Evolutionary conservation across 106 monocot genomes (phyloP).

Genomic region (Vanilla planifolia): DNA sequence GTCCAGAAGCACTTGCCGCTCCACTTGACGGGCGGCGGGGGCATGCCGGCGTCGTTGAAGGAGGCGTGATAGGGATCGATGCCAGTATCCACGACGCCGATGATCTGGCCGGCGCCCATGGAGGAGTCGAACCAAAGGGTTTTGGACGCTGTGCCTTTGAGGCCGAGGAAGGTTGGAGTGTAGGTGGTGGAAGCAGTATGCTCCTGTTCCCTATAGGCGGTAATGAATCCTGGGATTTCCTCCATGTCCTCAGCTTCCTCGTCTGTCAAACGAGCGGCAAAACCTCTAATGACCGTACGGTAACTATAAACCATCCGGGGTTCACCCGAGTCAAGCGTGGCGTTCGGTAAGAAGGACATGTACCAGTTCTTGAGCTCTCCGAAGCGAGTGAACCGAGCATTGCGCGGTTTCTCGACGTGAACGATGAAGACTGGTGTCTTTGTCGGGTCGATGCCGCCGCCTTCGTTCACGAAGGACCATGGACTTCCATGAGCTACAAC

Average conservation of each 20-base stretch:
- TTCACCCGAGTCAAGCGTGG: background rate
- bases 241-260: slow-evolving; percentile 22
- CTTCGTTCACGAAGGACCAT: background rate
- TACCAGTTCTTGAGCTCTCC: slow-evolving; percentile 3
- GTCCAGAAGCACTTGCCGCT: slow-evolving; percentile 13
- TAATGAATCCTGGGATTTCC: slow-evolving; percentile 24
- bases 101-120: slow-evolving; percentile 26
- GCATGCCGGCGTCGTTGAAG: slow-evolving; percentile 19
- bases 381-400: background rate
- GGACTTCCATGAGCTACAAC: background rate
- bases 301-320: slow-evolving; percentile 10
- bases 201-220: slow-evolving; percentile 19
- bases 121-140: slow-evolving; percentile 12
- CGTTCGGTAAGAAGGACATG: slow-evolving; percentile 16
- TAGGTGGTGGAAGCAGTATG: slow-evolving; percentile 32
- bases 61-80: slow-evolving; percentile 36
- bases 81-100: slow-evolving; percentile 46
- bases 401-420: background rate
- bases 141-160: background rate
- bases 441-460: background rate
- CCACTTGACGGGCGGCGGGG: slow-evolving; percentile 21
- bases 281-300: slow-evolving; percentile 11
- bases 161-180: slow-evolving; percentile 47
- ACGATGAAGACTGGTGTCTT: slow-evolving; percentile 15
- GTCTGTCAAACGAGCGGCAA: slow-evolving; percentile 35